Percentiles rank a stretch among this genome's conserved stretches.
phyloP scores from a whole-genome alignment of 805 yeast genomes.

The Naumovozyma dairenensis region DNA sequence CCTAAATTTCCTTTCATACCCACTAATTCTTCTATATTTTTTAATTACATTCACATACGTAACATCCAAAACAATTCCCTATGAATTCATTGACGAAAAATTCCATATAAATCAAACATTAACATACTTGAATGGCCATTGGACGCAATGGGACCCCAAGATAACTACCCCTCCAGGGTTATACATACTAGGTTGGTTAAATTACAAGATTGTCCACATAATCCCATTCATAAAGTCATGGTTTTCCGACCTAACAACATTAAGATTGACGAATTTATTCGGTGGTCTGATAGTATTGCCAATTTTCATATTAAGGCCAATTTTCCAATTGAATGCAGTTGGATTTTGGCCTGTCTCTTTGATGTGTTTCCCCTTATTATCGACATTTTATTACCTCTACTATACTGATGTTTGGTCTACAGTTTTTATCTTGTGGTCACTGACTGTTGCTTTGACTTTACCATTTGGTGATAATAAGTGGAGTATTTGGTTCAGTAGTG shows the following conservation, averaged over 20 bases:
- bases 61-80: constrained; percentile 24
- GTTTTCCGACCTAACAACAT: constrained; percentile 28
- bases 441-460: constrained; percentile 37
- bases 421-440: constrained; percentile 48
- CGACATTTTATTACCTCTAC: constrained; percentile 65
- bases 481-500: constrained; percentile 38
- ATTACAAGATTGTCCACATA: constrained; percentile 19
- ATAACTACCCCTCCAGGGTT: constrained; percentile 97
- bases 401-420: constrained; percentile 95
- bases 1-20: constrained; percentile 28
- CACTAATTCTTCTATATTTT: constrained; percentile 22
- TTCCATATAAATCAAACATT: constrained; percentile 80
- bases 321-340: constrained; percentile 33
- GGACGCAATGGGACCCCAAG: constrained; percentile 69
- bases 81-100: constrained; percentile 48
- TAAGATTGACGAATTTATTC: constrained; percentile 51
- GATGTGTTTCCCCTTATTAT: constrained; percentile 56
- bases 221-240: constrained; percentile 17
- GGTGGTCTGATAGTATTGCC: constrained; percentile 57
- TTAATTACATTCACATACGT: constrained; percentile 20
- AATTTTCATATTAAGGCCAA: constrained; percentile 32
- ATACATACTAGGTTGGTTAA: constrained; percentile 41
- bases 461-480: constrained; percentile 27
- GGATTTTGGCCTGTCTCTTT: constrained; percentile 37
- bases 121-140: constrained; percentile 51